Percentiles rank a stretch among this genome's conserved stretches.
Evolutionary conservation across 140 eudicot genomes (phyloP).

Genomic region (Oenanthe javanica): DNA sequence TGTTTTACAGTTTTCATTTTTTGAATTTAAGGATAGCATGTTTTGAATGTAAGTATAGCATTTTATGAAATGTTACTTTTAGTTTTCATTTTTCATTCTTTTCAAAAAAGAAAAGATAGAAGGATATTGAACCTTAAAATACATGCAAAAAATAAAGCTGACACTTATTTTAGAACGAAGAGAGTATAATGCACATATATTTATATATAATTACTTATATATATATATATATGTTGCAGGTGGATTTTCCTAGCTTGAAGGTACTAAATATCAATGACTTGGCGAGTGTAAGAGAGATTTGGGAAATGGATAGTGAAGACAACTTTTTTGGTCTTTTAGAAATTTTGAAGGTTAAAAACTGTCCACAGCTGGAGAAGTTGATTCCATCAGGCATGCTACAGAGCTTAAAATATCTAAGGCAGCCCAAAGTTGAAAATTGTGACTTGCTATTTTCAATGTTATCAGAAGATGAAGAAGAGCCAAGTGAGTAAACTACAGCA

Average conservation of each 20-base stretch:
- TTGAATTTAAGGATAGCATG: no score
- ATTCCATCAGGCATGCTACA: conserved; percentile 1
- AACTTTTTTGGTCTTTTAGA: not conserved
- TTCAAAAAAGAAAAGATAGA: no score
- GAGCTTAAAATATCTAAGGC: not conserved
- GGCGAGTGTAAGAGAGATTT: not conserved
- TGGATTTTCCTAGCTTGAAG: not conserved
- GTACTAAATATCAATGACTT: not conserved
- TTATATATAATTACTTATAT: not conserved
- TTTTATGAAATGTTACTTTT: no score
- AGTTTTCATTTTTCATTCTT: no score
- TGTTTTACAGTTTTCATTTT: no score
- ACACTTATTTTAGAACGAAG: no score
- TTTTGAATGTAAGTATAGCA: no score
- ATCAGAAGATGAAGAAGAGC: not conserved
- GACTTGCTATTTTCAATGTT: not conserved
- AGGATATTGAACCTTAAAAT: no score
- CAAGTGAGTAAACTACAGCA: not conserved
- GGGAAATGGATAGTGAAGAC: not conserved
- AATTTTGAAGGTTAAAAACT: not conserved
- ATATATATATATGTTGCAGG: not conserved
- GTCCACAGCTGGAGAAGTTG: not conserved
- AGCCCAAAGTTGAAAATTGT: not conserved
- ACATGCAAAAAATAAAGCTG: no score
- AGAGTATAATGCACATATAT: no score